Conservation (phyloP, 2,329 filamentous ascomycete genomes). For the Pezizomycotina sp. region DNA sequence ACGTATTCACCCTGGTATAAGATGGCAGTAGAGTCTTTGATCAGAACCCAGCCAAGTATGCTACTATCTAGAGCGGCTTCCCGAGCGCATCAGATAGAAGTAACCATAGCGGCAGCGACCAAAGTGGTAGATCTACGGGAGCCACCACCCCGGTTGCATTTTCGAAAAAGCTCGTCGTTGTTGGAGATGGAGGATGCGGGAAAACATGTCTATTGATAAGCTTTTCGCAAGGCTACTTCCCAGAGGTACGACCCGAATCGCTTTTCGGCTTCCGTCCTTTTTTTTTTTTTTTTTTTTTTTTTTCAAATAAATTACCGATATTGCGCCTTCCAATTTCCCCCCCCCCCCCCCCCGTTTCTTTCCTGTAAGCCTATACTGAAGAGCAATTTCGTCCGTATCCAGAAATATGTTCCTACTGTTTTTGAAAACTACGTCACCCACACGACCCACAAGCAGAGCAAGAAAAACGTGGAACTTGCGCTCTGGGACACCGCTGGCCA, state of each 20-base stretch:
- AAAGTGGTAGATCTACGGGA: slow-evolving; percentile 53
- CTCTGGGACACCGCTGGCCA: slow-evolving; percentile 98
- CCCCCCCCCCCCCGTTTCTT: neutral
- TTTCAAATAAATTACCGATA: no score
- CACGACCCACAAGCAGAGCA: slow-evolving; percentile 68
- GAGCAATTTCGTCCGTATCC: no score
- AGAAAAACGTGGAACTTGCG: slow-evolving; percentile 90
- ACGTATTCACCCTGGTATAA: no score
- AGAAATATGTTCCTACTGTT: slow-evolving; percentile 99
- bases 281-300: slow-evolving; percentile 6
- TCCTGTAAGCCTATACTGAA: slow-evolving; percentile 1
- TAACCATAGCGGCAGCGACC: slow-evolving; percentile 79
- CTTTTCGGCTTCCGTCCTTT: slow-evolving; percentile 1
- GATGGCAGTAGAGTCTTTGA: no score
- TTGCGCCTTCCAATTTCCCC: slow-evolving; percentile 1
- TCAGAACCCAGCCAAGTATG: no score
- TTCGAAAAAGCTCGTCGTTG: slow-evolving; percentile 98
- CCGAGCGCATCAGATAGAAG: slow-evolving; percentile 66
- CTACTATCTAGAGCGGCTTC: no score
- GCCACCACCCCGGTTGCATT: slow-evolving; percentile 65
- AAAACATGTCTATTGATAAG: slow-evolving; percentile 98
- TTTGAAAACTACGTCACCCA: slow-evolving; percentile 99
- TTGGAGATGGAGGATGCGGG: slow-evolving; percentile 92
- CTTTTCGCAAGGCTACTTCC: slow-evolving; percentile 97
- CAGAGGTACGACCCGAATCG: slow-evolving; percentile 51